Percentiles rank a stretch among this genome's conserved stretches.
Conservation (phyloP, 1,284 basidiomycete species). For the Cryptococcus jaspeensis region DNA sequence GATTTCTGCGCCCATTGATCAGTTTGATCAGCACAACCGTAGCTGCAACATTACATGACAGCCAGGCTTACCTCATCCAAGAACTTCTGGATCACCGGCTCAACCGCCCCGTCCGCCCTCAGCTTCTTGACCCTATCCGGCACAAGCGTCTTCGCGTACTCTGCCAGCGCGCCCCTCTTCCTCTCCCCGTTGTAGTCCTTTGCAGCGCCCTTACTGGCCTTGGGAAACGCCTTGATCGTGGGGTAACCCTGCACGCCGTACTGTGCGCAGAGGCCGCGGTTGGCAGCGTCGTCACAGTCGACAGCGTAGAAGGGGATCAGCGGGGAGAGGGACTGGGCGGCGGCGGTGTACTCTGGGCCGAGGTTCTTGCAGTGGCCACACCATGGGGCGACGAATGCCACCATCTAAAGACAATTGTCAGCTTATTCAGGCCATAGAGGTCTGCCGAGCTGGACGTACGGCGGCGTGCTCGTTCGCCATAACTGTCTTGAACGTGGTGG, state of each 20-base stretch:
- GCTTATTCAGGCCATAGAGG: background rate
- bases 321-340: conserved; percentile 73
- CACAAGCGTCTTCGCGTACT: conserved; percentile 72
- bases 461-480: conserved; percentile 72
- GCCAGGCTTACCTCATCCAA: conserved; percentile 35
- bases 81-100: conserved; percentile 30
- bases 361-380: conserved; percentile 77
- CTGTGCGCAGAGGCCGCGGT: conserved; percentile 76
- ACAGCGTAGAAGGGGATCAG: conserved; percentile 85
- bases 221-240: conserved; percentile 82
- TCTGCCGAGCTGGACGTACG: conserved; percentile 19
- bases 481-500: conserved; percentile 67
- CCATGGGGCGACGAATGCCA: conserved; percentile 90
- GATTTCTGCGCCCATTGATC: conserved; percentile 57
- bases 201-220: conserved; percentile 64
- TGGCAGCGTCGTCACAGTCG: conserved; percentile 82
- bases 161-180: conserved; percentile 68
- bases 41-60: background rate
- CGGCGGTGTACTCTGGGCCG: conserved; percentile 80
- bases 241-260: conserved; percentile 91
- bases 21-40: background rate
- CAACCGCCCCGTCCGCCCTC: conserved; percentile 55
- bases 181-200: conserved; percentile 73
- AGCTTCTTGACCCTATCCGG: conserved; percentile 67
- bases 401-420: conserved; percentile 51